Percentiles rank a stretch among this genome's conserved stretches.
Evolutionary conservation across 2,329 filamentous ascomycete species (phyloP).

Genomic region (Fusarium nisikadoi): DNA sequence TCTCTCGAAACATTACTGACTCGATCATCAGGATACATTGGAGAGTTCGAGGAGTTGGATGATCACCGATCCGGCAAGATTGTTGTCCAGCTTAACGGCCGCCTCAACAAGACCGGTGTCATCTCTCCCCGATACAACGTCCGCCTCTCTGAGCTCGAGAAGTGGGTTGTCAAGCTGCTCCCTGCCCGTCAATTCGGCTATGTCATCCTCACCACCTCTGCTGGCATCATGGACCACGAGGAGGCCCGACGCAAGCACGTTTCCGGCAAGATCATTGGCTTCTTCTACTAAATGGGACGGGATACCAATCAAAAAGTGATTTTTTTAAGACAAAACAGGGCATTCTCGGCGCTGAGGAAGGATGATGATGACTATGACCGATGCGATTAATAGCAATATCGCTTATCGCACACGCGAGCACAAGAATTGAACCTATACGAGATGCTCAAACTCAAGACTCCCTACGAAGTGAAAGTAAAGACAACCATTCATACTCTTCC

Average conservation of each 20-base stretch:
- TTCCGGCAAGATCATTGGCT: constrained; percentile 98
- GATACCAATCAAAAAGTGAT: constrained; percentile 46
- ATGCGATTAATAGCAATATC: constrained; percentile 48
- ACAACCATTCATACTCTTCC: not conserved
- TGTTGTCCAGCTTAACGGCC: constrained; percentile 98
- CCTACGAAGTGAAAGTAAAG: constrained; percentile 8
- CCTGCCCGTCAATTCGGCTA: constrained; percentile 99
- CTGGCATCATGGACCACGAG: constrained; percentile 99
- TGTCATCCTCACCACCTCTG: constrained; percentile 98
- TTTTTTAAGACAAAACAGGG: constrained; percentile 36
- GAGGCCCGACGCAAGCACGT: constrained; percentile 99
- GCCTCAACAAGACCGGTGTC: constrained; percentile 99
- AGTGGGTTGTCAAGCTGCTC: constrained; percentile 99
- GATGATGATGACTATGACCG: constrained; percentile 51
- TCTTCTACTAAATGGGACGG: constrained; percentile 84
- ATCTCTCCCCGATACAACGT: constrained; percentile 99
- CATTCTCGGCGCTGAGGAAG: constrained; percentile 53
- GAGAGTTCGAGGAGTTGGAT: constrained; percentile 99
- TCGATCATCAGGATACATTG: constrained; percentile 83
- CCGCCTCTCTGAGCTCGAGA: constrained; percentile 96
- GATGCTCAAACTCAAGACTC: constrained; percentile 41
- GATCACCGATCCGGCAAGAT: constrained; percentile 99
- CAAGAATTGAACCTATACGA: constrained; percentile 50
- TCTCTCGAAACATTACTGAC: constrained; percentile 87
- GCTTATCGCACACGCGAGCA: constrained; percentile 49